Percentiles rank a stretch among this genome's conserved stretches.
phyloP scores from a whole-genome alignment of 2,329 filamentous ascomycete genomes.

The Fusarium mexicanum region DNA sequence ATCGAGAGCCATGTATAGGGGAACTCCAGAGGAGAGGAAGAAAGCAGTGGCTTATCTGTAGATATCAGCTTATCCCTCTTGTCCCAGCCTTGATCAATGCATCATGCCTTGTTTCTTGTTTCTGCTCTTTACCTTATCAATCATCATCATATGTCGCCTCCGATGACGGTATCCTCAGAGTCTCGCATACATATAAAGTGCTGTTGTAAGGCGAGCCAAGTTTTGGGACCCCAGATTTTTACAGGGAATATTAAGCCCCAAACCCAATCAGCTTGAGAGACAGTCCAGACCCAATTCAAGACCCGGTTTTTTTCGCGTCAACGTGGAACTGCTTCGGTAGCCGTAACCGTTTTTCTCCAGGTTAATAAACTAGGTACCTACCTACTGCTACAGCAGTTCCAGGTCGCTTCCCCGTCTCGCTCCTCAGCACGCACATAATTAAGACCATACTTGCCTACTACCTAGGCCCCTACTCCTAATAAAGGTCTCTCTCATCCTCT shows the following conservation, averaged over 20 bases:
- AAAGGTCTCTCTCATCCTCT: conserved; percentile 4
- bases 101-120: conserved; percentile 9
- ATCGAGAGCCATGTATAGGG: not conserved
- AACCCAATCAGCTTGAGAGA: conserved; percentile 26
- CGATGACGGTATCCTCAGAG: conserved; percentile 20
- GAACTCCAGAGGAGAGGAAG: not conserved
- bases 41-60: not conserved
- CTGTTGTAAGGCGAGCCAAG: conserved; percentile 29
- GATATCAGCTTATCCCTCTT: not conserved
- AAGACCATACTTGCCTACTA: not conserved
- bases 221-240: conserved; percentile 31
- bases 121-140: conserved; percentile 24
- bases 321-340: conserved; percentile 36
- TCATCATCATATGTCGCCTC: conserved; percentile 29
- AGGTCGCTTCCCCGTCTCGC: conserved; percentile 11
- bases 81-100: not conserved
- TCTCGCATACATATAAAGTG: conserved; percentile 7
- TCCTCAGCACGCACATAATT: conserved; percentile 11
- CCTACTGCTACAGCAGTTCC: conserved; percentile 1
- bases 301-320: conserved; percentile 36
- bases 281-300: conserved; percentile 25
- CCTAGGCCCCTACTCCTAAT: conserved; percentile 4
- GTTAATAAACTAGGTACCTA: conserved; percentile 10
- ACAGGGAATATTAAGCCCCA: conserved; percentile 17
- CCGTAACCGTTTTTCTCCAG: conserved; percentile 34